Percentiles rank a stretch among this genome's conserved stretches.
These are phyloP conservation scores for Mucor velutinosus DNA, from an alignment of 371 early-diverging fungal species.

Conservation along the genomic window DNA sequence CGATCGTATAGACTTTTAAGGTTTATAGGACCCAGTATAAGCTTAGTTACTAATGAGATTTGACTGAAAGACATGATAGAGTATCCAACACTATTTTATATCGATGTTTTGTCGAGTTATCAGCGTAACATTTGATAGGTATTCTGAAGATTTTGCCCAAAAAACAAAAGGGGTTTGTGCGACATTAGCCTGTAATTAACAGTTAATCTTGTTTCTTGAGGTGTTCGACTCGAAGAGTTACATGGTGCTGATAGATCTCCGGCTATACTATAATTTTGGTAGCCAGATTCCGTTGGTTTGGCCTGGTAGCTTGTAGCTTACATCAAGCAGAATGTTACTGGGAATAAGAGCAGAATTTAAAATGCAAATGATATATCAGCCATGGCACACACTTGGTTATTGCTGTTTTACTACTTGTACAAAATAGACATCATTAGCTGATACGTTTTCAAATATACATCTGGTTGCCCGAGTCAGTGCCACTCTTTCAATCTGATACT, in stretches of 20 bases:
- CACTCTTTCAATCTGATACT: background rate
- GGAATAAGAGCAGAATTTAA: background rate
- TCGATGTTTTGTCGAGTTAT: background rate
- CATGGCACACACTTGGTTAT: background rate
- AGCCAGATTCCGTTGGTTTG: background rate
- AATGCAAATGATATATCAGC: background rate
- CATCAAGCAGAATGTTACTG: background rate
- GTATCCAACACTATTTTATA: background rate
- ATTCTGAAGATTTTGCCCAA: background rate
- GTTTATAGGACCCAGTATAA: background rate
- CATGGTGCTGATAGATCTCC: background rate
- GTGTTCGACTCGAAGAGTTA: constrained; percentile 6
- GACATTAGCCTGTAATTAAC: background rate
- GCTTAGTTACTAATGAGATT: background rate
- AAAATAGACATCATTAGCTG: background rate
- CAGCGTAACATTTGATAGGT: background rate
- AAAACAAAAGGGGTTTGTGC: background rate
- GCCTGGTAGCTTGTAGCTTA: background rate
- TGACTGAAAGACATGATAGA: background rate
- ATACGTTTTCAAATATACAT: background rate
- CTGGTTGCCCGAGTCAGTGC: background rate
- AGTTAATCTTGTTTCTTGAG: background rate
- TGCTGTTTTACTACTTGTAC: background rate
- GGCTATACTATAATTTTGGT: background rate
- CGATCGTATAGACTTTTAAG: background rate